Evolutionary conservation across 352 stramenopile genomes (phyloP), one percentile per base, ranked within the genome.

Genomic region (Phytopythium delawarense): DNA sequence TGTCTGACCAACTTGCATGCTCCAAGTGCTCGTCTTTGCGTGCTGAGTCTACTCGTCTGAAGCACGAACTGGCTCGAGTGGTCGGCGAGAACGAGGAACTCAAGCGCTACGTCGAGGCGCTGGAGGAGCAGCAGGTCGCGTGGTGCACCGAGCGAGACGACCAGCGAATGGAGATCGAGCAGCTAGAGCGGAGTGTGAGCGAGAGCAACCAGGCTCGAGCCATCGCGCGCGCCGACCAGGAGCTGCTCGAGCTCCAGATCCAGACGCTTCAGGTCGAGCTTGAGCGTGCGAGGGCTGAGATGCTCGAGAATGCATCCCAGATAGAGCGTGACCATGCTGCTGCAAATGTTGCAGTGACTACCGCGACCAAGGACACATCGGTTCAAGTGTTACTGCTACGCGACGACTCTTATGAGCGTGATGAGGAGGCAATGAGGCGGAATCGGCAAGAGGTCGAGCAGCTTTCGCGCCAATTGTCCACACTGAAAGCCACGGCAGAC

Each of bases 21-120:
- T 66, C 59, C 2, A 74, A 65, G 28, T 78, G 67, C 44, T 54
- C 59, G n/a, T 62, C 50, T 42, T 53, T 65, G 6, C 67, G 67
- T 0, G 37, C 57, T 21, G 65, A 54, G 39, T 51, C 68, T n/a
- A 42, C 65, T 9, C 67, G 67, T 30, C 46, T 59, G 7, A 61
- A 56, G 15, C 56, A 76, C 28, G 67, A 76, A 40, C 59, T 40
- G 8, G 42, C 59, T 7, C 44, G 66, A 16, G 51, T 53, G 0
- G 61, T 67, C 62, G 57, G 55, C 45, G 54, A 35, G 7, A 60
- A 44, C 2, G 44, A 57, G 25, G 70, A 76, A 35, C 62, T 76
- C 50, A 62, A 61, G 15, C 55, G 71, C 18, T 70, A 81, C 11
- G 55, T 78, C 2, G 57, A 72, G 25, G 45, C 77, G 28, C 67